Evolutionary conservation across 2,329 filamentous ascomycete genomes (phyloP).

Genomic region (Aspergillus ustus): DNA sequence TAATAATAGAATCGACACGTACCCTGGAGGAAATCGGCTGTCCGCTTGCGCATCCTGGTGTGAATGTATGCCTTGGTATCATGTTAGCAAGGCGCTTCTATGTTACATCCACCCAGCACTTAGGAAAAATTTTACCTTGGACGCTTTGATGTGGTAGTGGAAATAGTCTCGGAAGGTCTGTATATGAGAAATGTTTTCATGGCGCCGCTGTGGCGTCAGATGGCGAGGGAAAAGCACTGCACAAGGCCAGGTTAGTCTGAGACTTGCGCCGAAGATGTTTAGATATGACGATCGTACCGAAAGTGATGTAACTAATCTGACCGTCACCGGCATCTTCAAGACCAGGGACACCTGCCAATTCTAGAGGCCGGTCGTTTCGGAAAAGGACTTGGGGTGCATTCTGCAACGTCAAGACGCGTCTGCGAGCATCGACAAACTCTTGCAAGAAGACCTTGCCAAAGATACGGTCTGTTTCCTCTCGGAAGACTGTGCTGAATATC

Average conservation of each 20-base stretch:
- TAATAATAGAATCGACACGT: conserved; percentile 37
- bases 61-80: conserved; percentile 84
- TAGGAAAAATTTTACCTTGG: conserved; percentile 68
- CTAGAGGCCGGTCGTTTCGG: conserved; percentile 89
- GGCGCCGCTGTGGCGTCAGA: conserved; percentile 84
- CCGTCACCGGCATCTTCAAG: conserved; percentile 74
- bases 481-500: conserved; percentile 98
- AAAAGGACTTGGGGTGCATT: conserved; percentile 98
- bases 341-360: conserved; percentile 86
- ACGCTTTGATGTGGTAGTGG: conserved; percentile 99
- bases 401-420: conserved; percentile 80
- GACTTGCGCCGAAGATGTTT: not conserved
- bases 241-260: conserved; percentile 20
- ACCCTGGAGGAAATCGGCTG: conserved; percentile 98
- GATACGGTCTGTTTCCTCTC: conserved; percentile 95
- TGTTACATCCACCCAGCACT: not conserved
- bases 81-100: conserved; percentile 14
- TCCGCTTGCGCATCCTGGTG: conserved; percentile 95
- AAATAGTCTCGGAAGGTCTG: conserved; percentile 99
- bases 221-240: conserved; percentile 96
- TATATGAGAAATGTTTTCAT: conserved; percentile 97
- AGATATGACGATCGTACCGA: conserved; percentile 65
- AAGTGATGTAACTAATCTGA: conserved; percentile 96
- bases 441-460: conserved; percentile 98
- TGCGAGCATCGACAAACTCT: conserved; percentile 95